These are phyloP conservation scores for Daucus carota DNA, from an alignment of 129 eudicot genomes.

Conservation along the genomic window DNA sequence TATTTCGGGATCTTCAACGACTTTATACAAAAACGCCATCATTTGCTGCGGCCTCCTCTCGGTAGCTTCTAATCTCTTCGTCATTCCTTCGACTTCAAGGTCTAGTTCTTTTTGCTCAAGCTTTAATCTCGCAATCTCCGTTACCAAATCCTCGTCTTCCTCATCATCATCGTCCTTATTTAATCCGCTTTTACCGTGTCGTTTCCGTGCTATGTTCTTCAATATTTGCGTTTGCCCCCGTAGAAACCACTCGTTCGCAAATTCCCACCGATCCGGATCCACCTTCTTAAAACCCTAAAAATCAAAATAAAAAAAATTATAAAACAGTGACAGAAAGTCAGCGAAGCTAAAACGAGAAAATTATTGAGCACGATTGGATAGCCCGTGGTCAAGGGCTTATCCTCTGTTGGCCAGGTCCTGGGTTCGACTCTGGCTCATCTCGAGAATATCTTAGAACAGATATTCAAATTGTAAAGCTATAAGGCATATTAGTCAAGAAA, in stretches of 20 bases:
- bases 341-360: no score
- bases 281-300: slow-evolving; percentile 73
- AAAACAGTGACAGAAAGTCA: neutral
- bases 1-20: slow-evolving; percentile 68
- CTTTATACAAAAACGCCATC: slow-evolving; percentile 71
- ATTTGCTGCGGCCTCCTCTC: slow-evolving; percentile 78
- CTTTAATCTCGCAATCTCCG: slow-evolving; percentile 50
- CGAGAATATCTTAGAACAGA: no score
- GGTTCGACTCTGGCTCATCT: no score
- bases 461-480: no score
- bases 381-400: no score
- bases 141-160: slow-evolving; percentile 39
- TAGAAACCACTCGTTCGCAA: slow-evolving; percentile 73
- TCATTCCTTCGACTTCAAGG: slow-evolving; percentile 51
- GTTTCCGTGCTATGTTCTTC: slow-evolving; percentile 38
- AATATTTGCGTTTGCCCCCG: slow-evolving; percentile 53
- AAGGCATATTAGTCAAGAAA: no score
- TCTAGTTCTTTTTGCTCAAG: slow-evolving; percentile 57
- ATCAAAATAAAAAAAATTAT: neutral
- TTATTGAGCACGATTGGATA: no score
- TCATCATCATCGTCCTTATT: slow-evolving; percentile 16
- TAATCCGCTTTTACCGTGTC: slow-evolving; percentile 20
- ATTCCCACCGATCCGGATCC: slow-evolving; percentile 78
- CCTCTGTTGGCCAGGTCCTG: no score
- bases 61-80: slow-evolving; percentile 62